Percentiles rank a stretch among this genome's conserved stretches.
phyloP scores from a whole-genome alignment of 2,329 filamentous ascomycete genomes.

The Anisogramma anomala region DNA sequence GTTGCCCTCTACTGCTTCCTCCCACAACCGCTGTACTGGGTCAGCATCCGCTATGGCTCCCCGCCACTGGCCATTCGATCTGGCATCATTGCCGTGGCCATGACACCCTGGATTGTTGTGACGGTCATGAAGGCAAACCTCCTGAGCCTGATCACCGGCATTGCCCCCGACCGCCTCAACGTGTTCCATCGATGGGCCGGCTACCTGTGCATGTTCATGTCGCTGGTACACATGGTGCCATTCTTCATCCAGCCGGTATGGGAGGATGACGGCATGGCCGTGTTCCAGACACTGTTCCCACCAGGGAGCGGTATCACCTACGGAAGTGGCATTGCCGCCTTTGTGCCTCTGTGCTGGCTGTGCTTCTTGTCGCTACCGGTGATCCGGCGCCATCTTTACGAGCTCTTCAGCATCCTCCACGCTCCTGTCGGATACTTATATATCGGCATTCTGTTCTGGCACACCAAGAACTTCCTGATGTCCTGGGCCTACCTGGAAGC shows the following conservation, averaged over 20 bases:
- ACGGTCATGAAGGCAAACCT: constrained; percentile 87
- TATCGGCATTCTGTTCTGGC: constrained; percentile 84
- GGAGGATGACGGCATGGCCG: constrained; percentile 60
- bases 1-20: constrained; percentile 74
- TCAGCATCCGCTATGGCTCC: constrained; percentile 75
- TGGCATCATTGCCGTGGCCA: constrained; percentile 83
- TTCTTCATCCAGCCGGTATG: constrained; percentile 85
- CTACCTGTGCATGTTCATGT: constrained; percentile 73
- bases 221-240: constrained; percentile 73
- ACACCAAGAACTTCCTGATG: constrained; percentile 81
- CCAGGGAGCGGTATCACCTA: constrained; percentile 60
- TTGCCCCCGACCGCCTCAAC: constrained; percentile 83
- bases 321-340: constrained; percentile 71
- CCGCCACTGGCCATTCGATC: constrained; percentile 77
- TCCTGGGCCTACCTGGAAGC: constrained; percentile 85
- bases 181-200: constrained; percentile 88
- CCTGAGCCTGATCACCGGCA: constrained; percentile 72
- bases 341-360: constrained; percentile 71
- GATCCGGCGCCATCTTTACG: constrained; percentile 67
- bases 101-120: constrained; percentile 86
- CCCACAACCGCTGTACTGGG: constrained; percentile 79
- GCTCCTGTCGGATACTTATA: constrained; percentile 72
- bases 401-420: constrained; percentile 73
- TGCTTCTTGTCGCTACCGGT: constrained; percentile 75
- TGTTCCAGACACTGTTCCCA: constrained; percentile 61